A percentile compares a stretch with the other conserved stretches of the same genome.
Conservation (phyloP, 176 grass and related monocot species). For the Cenchrus purpureus region DNA sequence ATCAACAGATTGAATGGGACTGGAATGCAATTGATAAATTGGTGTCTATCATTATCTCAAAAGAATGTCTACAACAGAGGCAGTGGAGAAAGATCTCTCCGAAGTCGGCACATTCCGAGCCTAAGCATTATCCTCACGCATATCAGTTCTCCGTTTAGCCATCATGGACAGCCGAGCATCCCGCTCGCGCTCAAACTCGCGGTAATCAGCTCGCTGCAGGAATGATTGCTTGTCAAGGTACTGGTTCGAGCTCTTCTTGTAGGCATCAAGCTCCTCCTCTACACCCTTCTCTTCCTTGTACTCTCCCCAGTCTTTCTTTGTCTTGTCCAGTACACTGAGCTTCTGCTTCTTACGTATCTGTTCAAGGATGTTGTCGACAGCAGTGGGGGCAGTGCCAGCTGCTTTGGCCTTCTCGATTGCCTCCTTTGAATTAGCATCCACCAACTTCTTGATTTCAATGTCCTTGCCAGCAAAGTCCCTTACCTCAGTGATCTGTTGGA, state of each 20-base stretch:
- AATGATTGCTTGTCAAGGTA: conserved; percentile 94
- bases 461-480: conserved; percentile 93
- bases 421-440: conserved; percentile 89
- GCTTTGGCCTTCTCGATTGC: conserved; percentile 83
- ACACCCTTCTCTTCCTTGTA: conserved; percentile 93
- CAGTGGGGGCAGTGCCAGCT: conserved; percentile 45
- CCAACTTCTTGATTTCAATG: conserved; percentile 88
- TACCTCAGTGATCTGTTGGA: conserved; percentile 81
- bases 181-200: conserved; percentile 95
- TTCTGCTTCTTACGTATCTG: conserved; percentile 98
- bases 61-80: conserved; percentile 41
- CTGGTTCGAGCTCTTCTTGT: conserved; percentile 99
- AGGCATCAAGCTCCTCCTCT: conserved; percentile 82
- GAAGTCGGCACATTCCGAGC: conserved; percentile 17
- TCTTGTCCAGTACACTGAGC: conserved; percentile 97
- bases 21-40: conserved; percentile 17
- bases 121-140: conserved; percentile 68
- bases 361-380: conserved; percentile 73
- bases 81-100: not conserved
- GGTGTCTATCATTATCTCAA: conserved; percentile 20
- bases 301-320: conserved; percentile 98
- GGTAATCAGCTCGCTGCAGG: conserved; percentile 79
- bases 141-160: conserved; percentile 66
- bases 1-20: not conserved
- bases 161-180: conserved; percentile 77